Evolutionary conservation across 768 basidiomycete genomes (phyloP).

Genomic region (Lentinula raphanica): DNA sequence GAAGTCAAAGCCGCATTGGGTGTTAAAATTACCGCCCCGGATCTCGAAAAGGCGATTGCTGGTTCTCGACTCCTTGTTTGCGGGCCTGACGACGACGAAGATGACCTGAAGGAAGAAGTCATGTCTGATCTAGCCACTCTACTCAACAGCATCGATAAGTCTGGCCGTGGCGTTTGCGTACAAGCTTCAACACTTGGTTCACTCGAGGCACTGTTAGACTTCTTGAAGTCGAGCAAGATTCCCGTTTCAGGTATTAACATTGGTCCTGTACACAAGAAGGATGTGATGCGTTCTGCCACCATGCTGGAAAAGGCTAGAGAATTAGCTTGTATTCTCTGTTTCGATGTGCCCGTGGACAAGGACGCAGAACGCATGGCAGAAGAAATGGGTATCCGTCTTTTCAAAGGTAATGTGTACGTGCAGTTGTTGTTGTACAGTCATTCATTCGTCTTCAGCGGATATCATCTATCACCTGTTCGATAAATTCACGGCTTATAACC

Average conservation of each 20-base stretch:
- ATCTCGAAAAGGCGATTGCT: constrained; percentile 96
- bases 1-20: constrained; percentile 96
- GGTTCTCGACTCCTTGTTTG: constrained; percentile 91
- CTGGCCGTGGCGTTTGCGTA: constrained; percentile 94
- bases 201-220: constrained; percentile 92
- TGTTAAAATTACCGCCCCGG: constrained; percentile 91
- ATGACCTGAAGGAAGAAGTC: constrained; percentile 88
- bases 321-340: constrained; percentile 90
- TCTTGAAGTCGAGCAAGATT: constrained; percentile 92
- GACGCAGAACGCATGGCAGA: constrained; percentile 90
- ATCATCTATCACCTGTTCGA: constrained; percentile 99
- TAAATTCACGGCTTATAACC: constrained; percentile 91
- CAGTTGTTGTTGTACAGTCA: background rate
- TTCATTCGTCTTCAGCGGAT: constrained; percentile 57
- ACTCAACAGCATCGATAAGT: constrained; percentile 87
- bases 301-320: constrained; percentile 98
- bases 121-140: constrained; percentile 93
- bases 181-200: constrained; percentile 97
- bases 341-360: constrained; percentile 92
- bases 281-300: constrained; percentile 85
- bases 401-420: constrained; percentile 62
- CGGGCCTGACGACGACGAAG: constrained; percentile 95
- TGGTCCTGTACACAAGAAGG: constrained; percentile 93
- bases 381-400: constrained; percentile 89
- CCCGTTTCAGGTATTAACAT: constrained; percentile 98